Percentiles rank a stretch among this genome's conserved stretches.
phyloP scores from a whole-genome alignment of 305 asterid species.

The Ajuga reptans region DNA sequence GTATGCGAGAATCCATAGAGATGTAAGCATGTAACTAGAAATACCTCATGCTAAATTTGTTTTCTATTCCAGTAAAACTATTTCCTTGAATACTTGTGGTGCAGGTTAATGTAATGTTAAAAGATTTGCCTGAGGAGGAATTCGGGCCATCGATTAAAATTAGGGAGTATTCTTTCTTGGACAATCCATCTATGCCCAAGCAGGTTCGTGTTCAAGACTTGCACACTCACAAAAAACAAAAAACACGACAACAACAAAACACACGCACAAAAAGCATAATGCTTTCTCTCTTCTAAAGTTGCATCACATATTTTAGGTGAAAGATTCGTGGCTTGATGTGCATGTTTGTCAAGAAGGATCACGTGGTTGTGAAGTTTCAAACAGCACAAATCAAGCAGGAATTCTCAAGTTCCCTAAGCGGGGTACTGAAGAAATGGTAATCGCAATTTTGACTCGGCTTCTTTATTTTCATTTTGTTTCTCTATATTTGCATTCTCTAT shows the following conservation, averaged over 20 bases:
- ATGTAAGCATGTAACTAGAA: not conserved
- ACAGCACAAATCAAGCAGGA: conserved; percentile 45
- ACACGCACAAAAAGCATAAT: too few species aligned
- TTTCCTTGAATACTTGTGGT: conserved; percentile 22
- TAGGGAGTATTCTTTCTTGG: conserved; percentile 78
- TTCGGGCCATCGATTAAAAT: conserved; percentile 66
- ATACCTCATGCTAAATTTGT: not conserved
- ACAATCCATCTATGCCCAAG: conserved; percentile 65
- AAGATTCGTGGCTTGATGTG: conserved; percentile 88
- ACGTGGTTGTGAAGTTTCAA: conserved; percentile 61
- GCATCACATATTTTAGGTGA: conserved; percentile 52
- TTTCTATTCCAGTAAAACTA: conserved; percentile 20
- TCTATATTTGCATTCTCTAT: not conserved
- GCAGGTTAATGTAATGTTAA: conserved; percentile 79
- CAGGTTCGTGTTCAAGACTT: conserved; percentile 40
- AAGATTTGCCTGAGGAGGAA: conserved; percentile 61
- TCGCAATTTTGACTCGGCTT: not conserved
- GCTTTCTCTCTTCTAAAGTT: not conserved
- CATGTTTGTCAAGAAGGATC: conserved; percentile 85
- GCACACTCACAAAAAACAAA: too few species aligned
- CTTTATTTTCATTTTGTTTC: not conserved
- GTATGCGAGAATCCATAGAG: not conserved
- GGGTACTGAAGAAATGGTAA: conserved; percentile 76
- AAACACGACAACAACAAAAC: too few species aligned
- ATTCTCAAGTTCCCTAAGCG: conserved; percentile 68